Base-by-base conservation (phyloP, 2,329 filamentous ascomycete genomes). In the Dactylellina cionopaga region DNA sequence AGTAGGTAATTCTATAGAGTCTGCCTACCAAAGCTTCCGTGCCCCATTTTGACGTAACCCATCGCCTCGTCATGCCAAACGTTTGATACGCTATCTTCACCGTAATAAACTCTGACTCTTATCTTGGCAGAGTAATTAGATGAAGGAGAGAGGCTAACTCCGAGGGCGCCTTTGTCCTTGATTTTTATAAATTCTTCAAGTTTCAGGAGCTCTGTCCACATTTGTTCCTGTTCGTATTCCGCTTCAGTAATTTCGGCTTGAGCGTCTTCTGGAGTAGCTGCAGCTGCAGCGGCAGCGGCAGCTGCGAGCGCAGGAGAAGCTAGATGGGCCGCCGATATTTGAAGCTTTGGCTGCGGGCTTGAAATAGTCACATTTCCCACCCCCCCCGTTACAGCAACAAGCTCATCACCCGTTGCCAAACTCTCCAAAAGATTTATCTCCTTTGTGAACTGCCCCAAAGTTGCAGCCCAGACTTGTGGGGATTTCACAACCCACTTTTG, bases 21-120 rank as follows among this genome's bases (percentile, higher is more conserved):
- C n/a, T n/a, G 46, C 24, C 22, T 49, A 65, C 60, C 60, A 31
- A 65, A 65, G 10, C 39, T 49, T 24, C 60, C 51, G 24, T 65
- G 60, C 5, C 60, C 49, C 29, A 65, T 44, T 19, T 65, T 65
- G 2, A 65, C 29, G 11, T 65, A 56, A 5, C 60, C 60, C 60
- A 56, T 65, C 1, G 25, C 39, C 5, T 65, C 39, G 15, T 65
- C 60, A 5, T 24, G 22, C 60, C 60, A 65, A 5, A 49, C n/a
- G 11, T 22, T 52, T 13, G 59, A 31, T 0, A 27, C 10, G 10
- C n/a, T 22, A 5, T 49, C 49, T 5, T 65, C 60, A 24, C 56
- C 51, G 29, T 56, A 41, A 10, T 56, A 65, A 1, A 65, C 60
- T 5, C 49, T 56, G 6, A 54, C 60, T n/a, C 13, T 47, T 1